These are phyloP conservation scores for Globisporangium abappressorium DNA, from an alignment of 352 stramenopile genomes.

Conservation along the genomic window DNA sequence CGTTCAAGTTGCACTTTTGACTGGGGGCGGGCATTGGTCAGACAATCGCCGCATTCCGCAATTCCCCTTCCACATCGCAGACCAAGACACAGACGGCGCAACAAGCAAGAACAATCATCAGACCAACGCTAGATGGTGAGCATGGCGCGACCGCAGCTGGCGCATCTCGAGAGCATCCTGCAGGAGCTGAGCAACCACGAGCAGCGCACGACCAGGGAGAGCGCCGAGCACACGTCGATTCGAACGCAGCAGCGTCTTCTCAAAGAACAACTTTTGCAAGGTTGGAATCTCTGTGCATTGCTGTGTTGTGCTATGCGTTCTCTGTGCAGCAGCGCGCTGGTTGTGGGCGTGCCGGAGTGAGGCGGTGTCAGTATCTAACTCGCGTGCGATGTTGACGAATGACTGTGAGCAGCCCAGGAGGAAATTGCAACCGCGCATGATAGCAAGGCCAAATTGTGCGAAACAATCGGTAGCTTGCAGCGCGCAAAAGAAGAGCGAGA, in stretches of 20 bases:
- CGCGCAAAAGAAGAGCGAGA: conserved; percentile 42
- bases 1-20: conserved; percentile 14
- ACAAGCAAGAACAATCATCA: background rate
- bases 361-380: background rate
- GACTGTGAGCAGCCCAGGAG: conserved; percentile 40
- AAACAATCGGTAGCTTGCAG: conserved; percentile 54
- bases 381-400: background rate
- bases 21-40: background rate
- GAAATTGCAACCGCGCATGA: conserved; percentile 41
- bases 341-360: background rate
- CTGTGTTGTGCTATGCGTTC: no score
- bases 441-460: conserved; percentile 51
- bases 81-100: background rate
- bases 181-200: conserved; percentile 50
- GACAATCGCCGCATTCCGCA: conserved; percentile 4
- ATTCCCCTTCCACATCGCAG: background rate
- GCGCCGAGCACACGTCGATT: conserved; percentile 41
- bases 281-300: conserved; percentile 14
- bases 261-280: conserved; percentile 47
- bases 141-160: conserved; percentile 24
- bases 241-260: conserved; percentile 50
- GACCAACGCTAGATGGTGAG: background rate
- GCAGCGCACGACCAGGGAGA: conserved; percentile 40
- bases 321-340: background rate
- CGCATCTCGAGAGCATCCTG: conserved; percentile 54